A percentile compares a stretch with the other conserved stretches of the same genome.
Evolutionary conservation across 257 asterid species (phyloP).

Genomic region (Solanum virginianum): DNA sequence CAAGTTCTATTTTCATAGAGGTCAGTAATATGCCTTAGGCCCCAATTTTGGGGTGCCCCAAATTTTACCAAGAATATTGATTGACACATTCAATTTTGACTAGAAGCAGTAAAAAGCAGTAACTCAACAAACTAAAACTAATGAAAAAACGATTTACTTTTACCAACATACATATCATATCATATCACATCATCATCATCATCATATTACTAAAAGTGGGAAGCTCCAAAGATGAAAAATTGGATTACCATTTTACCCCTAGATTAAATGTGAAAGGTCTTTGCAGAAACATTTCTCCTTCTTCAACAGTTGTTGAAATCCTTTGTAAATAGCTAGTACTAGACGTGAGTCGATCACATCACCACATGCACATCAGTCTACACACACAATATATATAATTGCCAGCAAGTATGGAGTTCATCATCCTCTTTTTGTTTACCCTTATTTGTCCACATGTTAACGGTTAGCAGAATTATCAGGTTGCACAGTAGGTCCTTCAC

Average conservation of each 20-base stretch:
- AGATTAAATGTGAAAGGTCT: not conserved
- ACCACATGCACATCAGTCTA: not conserved
- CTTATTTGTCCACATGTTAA: not conserved
- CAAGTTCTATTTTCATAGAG: not conserved
- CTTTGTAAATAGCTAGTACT: not conserved
- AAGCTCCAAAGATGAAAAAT: too few species aligned
- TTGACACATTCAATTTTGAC: not conserved
- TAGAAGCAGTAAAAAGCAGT: not conserved
- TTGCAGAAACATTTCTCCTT: not conserved
- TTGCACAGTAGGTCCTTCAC: not conserved
- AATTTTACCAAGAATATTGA: not conserved
- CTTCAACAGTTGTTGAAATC: not conserved
- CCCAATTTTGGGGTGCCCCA: not conserved
- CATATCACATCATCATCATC: too few species aligned
- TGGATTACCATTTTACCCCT: too few species aligned
- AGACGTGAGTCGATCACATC: not conserved
- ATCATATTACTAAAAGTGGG: too few species aligned
- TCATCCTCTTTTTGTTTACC: not conserved
- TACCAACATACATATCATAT: too few species aligned
- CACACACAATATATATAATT: not conserved
- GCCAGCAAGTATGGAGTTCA: not conserved
- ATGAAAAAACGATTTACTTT: not conserved
- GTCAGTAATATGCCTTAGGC: not conserved
- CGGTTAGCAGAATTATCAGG: not conserved
- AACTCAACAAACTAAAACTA: not conserved